Conservation (phyloP, 768 basidiomycete species). For the Tulasnella sp. region DNA sequence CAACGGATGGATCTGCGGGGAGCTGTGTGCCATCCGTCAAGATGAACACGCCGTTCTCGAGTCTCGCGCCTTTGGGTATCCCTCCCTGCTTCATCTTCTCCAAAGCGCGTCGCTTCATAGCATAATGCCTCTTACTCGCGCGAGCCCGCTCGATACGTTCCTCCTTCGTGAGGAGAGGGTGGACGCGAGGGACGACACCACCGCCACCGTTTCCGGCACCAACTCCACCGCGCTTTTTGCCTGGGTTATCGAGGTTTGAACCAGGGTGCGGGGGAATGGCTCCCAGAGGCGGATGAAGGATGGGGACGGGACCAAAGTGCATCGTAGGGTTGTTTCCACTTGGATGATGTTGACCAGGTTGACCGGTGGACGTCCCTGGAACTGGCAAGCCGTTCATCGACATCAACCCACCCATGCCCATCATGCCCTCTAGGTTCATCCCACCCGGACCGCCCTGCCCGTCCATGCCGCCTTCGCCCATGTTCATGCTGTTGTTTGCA, state of each 20-base stretch:
- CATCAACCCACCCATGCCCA: background rate
- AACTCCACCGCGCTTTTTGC: background rate
- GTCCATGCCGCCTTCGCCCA: background rate
- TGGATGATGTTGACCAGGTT: too few relatives aligned
- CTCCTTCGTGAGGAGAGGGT: constrained; percentile 14
- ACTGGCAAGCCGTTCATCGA: constrained; percentile 14
- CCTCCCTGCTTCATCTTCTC: constrained; percentile 17
- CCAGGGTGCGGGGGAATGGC: constrained; percentile 7
- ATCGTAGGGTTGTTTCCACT: too few relatives aligned
- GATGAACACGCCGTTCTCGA: constrained; percentile 10
- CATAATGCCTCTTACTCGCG: constrained; percentile 13
- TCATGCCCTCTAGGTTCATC: constrained; percentile 11
- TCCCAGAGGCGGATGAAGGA: background rate
- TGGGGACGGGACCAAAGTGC: too few relatives aligned
- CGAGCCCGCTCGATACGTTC: constrained; percentile 11
- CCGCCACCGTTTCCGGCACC: constrained; percentile 11
- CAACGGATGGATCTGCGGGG: constrained; percentile 11
- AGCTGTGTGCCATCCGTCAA: constrained; percentile 13
- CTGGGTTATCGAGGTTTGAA: background rate
- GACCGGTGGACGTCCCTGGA: background rate
- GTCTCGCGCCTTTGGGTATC: constrained; percentile 10
- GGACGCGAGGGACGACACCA: constrained; percentile 13
- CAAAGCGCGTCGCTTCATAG: constrained; percentile 14
- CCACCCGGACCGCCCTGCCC: background rate
- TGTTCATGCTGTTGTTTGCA: background rate